phyloP scores from a whole-genome alignment of 768 basidiomycete species.

The Saitozyma podzolica region DNA sequence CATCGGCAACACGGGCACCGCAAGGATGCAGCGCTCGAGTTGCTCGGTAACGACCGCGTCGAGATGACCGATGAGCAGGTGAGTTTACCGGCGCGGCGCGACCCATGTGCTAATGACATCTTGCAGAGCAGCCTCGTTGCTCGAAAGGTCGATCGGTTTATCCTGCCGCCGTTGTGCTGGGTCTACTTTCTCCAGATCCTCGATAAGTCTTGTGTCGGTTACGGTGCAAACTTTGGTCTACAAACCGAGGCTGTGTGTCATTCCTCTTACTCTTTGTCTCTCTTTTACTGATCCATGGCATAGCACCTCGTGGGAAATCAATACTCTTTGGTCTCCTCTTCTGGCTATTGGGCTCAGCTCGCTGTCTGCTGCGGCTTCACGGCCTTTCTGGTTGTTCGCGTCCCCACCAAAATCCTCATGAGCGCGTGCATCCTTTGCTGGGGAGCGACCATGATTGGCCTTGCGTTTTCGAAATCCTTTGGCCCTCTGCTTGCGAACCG shows the following conservation, averaged over 20 bases:
- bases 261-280: neutral
- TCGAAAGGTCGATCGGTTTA: too few relatives aligned
- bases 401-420: slow-evolving; percentile 39
- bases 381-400: slow-evolving; percentile 40
- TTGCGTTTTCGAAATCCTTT: slow-evolving; percentile 14
- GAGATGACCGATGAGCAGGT: neutral
- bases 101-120: too few relatives aligned
- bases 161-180: slow-evolving; percentile 2
- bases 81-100: too few relatives aligned
- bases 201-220: slow-evolving; percentile 29
- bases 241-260: neutral
- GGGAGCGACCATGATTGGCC: slow-evolving; percentile 22
- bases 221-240: slow-evolving; percentile 11
- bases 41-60: neutral
- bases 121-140: too few relatives aligned
- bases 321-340: slow-evolving; percentile 12
- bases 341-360: slow-evolving; percentile 14
- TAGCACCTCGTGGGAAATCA: neutral
- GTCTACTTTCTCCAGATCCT: slow-evolving; percentile 52
- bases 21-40: too few relatives aligned
- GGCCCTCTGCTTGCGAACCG: slow-evolving; percentile 29
- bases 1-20: too few relatives aligned
- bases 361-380: slow-evolving; percentile 31
- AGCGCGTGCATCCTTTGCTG: slow-evolving; percentile 22
- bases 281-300: neutral